Conservation (phyloP, 106 monocot species). For the Amphibolis antarctica region DNA sequence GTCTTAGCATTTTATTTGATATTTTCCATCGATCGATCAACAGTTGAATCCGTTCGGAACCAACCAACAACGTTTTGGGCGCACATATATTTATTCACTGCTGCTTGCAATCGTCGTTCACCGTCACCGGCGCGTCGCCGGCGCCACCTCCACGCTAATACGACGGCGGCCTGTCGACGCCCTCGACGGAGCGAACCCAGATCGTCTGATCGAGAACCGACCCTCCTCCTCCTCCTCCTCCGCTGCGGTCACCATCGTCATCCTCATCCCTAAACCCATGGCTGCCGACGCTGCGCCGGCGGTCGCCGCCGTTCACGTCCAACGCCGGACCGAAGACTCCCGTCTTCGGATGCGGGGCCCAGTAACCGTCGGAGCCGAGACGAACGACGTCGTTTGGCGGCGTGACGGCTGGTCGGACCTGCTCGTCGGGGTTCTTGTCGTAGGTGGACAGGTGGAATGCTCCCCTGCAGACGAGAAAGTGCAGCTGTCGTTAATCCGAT, state of each 20-base stretch:
- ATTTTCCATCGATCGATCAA: too few relatives aligned
- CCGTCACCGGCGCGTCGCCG: too few relatives aligned
- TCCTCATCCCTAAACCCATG: too few relatives aligned
- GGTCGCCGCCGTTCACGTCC: not conserved
- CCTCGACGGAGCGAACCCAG: conserved; percentile 62
- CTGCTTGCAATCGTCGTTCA: too few relatives aligned
- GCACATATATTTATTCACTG: too few relatives aligned
- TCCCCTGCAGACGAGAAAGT: not conserved
- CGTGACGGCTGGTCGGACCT: not conserved
- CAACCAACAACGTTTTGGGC: too few relatives aligned
- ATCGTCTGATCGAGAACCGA: conserved; percentile 51
- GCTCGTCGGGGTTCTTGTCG: conserved; percentile 18
- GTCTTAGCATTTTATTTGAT: too few relatives aligned
- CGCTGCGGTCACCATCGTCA: not conserved
- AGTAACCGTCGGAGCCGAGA: conserved; percentile 3
- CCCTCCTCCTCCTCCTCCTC: not conserved
- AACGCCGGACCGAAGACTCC: not conserved
- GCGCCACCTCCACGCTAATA: too few relatives aligned
- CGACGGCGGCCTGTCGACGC: conserved; percentile 39
- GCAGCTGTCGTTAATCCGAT: not conserved
- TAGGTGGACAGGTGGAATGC: conserved; percentile 9
- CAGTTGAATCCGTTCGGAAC: too few relatives aligned
- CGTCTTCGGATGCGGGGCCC: conserved; percentile 7
- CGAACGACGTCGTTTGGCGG: conserved; percentile 14
- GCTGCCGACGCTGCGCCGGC: not conserved